Percentiles rank a stretch among this genome's conserved stretches.
Conservation (phyloP, 1,139 yeast species). For the Geotrichum klebahnii region DNA sequence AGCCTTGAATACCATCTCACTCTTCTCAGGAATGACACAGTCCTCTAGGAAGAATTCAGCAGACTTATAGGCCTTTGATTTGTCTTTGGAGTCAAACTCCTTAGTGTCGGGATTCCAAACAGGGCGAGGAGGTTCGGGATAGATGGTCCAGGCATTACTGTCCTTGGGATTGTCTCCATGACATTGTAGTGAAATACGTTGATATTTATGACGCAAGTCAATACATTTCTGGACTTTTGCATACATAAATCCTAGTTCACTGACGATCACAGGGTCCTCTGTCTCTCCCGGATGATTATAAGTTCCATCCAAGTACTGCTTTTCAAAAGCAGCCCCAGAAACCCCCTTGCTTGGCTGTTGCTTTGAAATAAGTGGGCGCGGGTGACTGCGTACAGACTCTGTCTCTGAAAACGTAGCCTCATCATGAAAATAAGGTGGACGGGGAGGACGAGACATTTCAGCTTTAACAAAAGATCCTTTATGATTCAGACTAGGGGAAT, state of each 20-base stretch:
- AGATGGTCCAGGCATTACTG: constrained; percentile 62
- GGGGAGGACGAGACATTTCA: constrained; percentile 31
- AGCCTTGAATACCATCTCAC: constrained; percentile 47
- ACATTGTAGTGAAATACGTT: constrained; percentile 63
- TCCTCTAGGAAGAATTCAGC: constrained; percentile 58
- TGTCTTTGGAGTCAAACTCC: constrained; percentile 13
- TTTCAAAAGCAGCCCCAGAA: constrained; percentile 22
- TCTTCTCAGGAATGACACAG: constrained; percentile 62
- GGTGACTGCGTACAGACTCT: constrained; percentile 1
- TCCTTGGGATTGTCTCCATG: constrained; percentile 83
- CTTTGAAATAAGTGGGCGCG: not conserved
- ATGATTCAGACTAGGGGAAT: not conserved
- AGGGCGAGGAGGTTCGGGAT: constrained; percentile 93
- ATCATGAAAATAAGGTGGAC: constrained; percentile 24
- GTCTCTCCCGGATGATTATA: constrained; percentile 28
- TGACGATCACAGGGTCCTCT: constrained; percentile 62
- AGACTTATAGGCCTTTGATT: constrained; percentile 16
- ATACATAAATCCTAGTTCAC: constrained; percentile 67
- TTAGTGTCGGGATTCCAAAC: constrained; percentile 67
- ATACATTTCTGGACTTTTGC: constrained; percentile 67
- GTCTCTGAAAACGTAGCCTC: constrained; percentile 5
- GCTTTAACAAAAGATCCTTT: constrained; percentile 20
- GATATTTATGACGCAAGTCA: constrained; percentile 71
- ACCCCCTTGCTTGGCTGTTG: not conserved
- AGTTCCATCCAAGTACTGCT: constrained; percentile 31